A percentile compares a stretch with the other conserved stretches of the same genome.
Conservation (phyloP, 768 basidiomycete genomes). For the Trametes cinnabarina region DNA sequence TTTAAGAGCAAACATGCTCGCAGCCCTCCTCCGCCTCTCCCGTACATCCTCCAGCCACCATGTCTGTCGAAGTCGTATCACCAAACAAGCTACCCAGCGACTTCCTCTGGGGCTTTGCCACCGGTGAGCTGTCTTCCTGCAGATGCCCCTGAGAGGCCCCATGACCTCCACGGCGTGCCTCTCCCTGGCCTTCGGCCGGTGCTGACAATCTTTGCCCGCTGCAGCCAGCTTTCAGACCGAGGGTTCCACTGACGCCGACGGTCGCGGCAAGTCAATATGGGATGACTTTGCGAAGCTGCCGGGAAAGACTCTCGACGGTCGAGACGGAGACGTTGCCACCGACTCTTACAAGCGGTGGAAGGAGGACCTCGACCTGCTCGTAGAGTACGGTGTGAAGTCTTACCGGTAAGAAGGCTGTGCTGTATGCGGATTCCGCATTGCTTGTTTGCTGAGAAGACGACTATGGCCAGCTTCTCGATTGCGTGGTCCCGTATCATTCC, state of each 20-base stretch:
- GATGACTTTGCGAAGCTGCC: slow-evolving; percentile 66
- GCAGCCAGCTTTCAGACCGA: slow-evolving; percentile 73
- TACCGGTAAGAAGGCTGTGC: slow-evolving; percentile 44
- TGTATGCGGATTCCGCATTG: neutral
- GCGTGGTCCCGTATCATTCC: slow-evolving; percentile 78
- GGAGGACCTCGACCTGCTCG: slow-evolving; percentile 63
- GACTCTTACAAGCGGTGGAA: slow-evolving; percentile 70
- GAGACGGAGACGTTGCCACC: slow-evolving; percentile 66
- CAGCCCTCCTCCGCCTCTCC: slow-evolving; percentile 22
- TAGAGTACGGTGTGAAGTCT: slow-evolving; percentile 61
- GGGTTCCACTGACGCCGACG: slow-evolving; percentile 57
- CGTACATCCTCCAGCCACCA: slow-evolving; percentile 32
- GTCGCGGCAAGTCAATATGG: slow-evolving; percentile 72
- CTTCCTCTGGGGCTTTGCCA: slow-evolving; percentile 72
- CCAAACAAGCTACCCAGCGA: slow-evolving; percentile 45
- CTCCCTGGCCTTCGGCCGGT: neutral
- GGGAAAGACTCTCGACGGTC: slow-evolving; percentile 68
- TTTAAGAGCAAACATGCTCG: slow-evolving; percentile 27
- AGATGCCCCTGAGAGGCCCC: neutral
- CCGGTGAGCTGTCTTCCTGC: slow-evolving; percentile 42
- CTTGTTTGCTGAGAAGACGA: neutral
- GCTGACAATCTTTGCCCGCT: slow-evolving; percentile 5
- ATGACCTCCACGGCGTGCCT: neutral
- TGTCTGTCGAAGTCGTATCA: slow-evolving; percentile 19
- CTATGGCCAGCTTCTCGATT: slow-evolving; percentile 50